These are phyloP conservation scores for Aurantiochytrium sp. DNA, from an alignment of 108 stramenopile genomes.

Conservation along the genomic window DNA sequence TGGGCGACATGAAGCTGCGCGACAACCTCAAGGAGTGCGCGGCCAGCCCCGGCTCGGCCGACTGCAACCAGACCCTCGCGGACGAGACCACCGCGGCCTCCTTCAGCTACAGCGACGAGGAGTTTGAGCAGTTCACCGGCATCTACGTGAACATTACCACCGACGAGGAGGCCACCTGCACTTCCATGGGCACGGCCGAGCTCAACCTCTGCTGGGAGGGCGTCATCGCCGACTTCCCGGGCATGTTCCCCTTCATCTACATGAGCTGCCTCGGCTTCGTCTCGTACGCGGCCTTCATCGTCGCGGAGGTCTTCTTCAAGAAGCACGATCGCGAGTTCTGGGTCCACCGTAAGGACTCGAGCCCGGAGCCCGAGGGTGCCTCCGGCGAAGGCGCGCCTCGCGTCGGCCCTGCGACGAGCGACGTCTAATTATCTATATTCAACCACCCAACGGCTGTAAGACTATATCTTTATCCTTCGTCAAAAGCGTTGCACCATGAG, in stretches of 20 bases:
- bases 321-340: neutral
- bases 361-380: neutral
- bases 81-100: neutral
- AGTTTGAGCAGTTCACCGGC: neutral
- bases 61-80: neutral
- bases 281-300: neutral
- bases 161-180: neutral
- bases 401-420: too few species aligned
- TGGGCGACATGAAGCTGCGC: neutral
- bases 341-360: neutral
- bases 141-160: neutral
- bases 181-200: neutral
- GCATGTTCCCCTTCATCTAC: neutral
- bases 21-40: neutral
- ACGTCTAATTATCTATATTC: too few species aligned
- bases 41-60: neutral
- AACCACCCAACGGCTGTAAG: too few species aligned
- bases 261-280: neutral
- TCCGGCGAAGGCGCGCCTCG: too few species aligned
- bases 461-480: too few species aligned
- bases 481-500: too few species aligned
- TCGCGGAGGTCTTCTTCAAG: constrained; percentile 13
- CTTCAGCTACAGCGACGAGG: neutral
- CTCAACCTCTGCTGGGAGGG: constrained; percentile 22
- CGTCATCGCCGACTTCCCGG: neutral